Conservation (phyloP, 352 stramenopile species). For the Pythium pyrilobum region DNA sequence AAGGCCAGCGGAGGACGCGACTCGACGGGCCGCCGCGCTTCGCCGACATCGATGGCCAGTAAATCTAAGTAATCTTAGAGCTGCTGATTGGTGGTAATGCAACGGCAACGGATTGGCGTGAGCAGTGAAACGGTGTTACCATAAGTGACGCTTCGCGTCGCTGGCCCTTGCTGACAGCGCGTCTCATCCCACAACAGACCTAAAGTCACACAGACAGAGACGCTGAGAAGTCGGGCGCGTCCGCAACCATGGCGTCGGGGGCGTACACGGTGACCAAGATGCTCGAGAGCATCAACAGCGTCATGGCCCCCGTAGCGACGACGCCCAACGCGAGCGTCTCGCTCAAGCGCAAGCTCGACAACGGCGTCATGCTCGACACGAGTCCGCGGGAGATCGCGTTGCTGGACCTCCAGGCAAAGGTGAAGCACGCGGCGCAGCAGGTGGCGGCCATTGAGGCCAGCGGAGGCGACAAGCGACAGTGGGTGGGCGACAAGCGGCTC, state of each 20-base stretch:
- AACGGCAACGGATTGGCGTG: too few relatives aligned
- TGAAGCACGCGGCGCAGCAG: constrained; percentile 64
- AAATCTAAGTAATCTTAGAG: constrained; percentile 1
- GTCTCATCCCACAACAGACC: constrained; percentile 29
- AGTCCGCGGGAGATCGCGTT: constrained; percentile 67
- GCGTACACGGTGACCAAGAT: constrained; percentile 86
- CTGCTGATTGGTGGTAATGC: too few relatives aligned
- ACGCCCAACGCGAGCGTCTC: constrained; percentile 40
- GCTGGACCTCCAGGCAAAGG: constrained; percentile 66
- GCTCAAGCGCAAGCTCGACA: constrained; percentile 69
- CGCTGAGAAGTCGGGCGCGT: too few relatives aligned
- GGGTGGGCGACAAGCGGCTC: constrained; percentile 35
- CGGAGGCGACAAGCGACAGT: constrained; percentile 33
- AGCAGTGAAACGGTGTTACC: constrained; percentile 22
- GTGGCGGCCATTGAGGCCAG: constrained; percentile 28
- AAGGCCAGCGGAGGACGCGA: background rate
- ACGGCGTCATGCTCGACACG: constrained; percentile 79
- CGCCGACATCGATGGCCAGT: background rate
- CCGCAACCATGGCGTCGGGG: constrained; percentile 27
- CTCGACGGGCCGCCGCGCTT: background rate
- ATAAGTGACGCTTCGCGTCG: constrained; percentile 15
- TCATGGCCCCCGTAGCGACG: constrained; percentile 61
- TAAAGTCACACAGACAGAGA: background rate
- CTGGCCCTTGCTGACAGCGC: too few relatives aligned
- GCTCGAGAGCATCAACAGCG: constrained; percentile 72